Evolutionary conservation across 257 asterid species (phyloP), one percentile per base, ranked within the genome.

Genomic region (Fraxinus excelsior): DNA sequence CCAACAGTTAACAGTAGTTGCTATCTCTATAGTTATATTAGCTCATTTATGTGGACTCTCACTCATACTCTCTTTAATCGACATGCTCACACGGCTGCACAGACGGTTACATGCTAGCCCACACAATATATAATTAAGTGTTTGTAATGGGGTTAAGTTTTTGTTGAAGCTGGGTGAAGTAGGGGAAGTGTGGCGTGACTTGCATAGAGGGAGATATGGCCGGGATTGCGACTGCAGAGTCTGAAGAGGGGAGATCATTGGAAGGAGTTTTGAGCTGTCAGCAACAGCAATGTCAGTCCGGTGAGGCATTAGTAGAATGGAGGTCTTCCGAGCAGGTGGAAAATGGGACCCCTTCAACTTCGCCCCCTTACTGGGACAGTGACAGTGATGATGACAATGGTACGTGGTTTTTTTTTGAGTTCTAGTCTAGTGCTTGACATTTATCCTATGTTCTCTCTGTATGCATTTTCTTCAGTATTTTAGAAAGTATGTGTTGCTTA

Each of bases 351-450:
- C 89, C 97, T 0, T 92, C 97, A n/a, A 92, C 95, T 40, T 90
- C 94, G 2, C 96, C 97, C 49, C 95, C 97, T 78, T 91, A 91
- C 80, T 92, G 97, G 97, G 97, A 92, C 82, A 89, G 88, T 67
- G 93, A 89, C 29, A 91, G 86, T 16, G 89, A 87, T 37, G 96
- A 82, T 32, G 97, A 89, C 67, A 86, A 85, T 80, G 96, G 96
- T 90, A 72, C 62, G 88, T 2, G 1, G 7, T 74, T 5, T 11
- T 58, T 58, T 74, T 32, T 74, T 5, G 18, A 40, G 69, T 78
- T 66, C 64, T 34, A 29, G 25, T 58, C 44, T 7, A 46, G 3
- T 70, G 44, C 70, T 51, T 37, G 72, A 18, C 67, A 65, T 74
- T 73, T 38, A 16, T 37, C 46, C 12, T 38, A 40, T 58, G 18